These are phyloP conservation scores for Rhododendron henanense DNA, from an alignment of 148 eudicot species.

Conservation along the genomic window DNA sequence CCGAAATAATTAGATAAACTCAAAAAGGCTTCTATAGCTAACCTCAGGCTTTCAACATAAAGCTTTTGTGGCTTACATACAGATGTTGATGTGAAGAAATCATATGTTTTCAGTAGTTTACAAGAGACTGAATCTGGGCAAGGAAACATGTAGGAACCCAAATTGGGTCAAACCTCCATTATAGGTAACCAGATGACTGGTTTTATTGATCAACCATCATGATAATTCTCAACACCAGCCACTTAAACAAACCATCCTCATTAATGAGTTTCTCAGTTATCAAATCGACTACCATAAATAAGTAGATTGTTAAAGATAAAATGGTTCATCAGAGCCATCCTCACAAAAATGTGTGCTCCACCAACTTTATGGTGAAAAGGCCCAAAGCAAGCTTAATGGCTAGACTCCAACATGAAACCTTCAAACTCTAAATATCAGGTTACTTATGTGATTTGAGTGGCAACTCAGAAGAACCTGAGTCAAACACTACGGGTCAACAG, in stretches of 20 bases:
- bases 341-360: neutral
- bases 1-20: neutral
- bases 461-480: neutral
- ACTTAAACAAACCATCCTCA: neutral
- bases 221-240: conserved; percentile 3
- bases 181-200: neutral
- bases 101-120: neutral
- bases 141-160: neutral
- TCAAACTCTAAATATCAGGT: neutral
- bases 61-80: neutral
- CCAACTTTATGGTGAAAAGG: neutral
- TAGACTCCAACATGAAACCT: conserved; percentile 1
- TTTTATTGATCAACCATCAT: neutral
- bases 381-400: neutral
- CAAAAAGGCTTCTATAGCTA: neutral
- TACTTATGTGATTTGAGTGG: neutral
- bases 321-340: neutral
- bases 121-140: conserved; percentile 1
- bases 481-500: neutral
- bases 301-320: neutral
- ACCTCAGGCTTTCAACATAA: neutral
- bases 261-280: neutral
- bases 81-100: neutral
- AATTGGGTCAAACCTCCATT: neutral
- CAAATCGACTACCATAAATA: neutral